Evolutionary conservation across 2,329 filamentous ascomycete species (phyloP).

Genomic region (Fusarium sp.): DNA sequence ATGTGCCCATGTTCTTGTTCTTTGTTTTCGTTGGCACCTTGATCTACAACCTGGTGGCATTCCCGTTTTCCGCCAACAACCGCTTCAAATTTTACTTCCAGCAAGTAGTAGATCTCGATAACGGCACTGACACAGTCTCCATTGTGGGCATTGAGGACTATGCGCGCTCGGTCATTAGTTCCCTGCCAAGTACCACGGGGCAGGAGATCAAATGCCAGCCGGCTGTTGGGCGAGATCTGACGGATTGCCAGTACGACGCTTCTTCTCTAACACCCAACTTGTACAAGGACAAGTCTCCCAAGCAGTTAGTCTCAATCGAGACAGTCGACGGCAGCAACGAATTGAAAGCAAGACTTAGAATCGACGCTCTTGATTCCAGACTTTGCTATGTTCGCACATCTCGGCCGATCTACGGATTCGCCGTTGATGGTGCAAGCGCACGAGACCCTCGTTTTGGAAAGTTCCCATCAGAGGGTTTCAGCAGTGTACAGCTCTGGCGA

Average conservation of each 20-base stretch:
- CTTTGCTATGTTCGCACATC: constrained; percentile 81
- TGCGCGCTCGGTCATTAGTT: constrained; percentile 72
- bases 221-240: constrained; percentile 59
- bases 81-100: constrained; percentile 90
- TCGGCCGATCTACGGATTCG: constrained; percentile 72
- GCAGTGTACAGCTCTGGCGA: constrained; percentile 82
- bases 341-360: constrained; percentile 69
- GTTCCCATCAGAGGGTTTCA: constrained; percentile 71
- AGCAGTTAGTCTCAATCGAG: constrained; percentile 72
- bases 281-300: constrained; percentile 57
- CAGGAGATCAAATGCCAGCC: constrained; percentile 66
- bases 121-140: constrained; percentile 75
- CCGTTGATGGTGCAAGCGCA: constrained; percentile 68
- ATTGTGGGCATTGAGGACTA: constrained; percentile 76
- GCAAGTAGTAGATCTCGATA: constrained; percentile 82
- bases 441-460: constrained; percentile 74
- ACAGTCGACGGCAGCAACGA: constrained; percentile 49
- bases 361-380: constrained; percentile 81
- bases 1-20: constrained; percentile 82
- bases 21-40: constrained; percentile 79
- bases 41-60: constrained; percentile 86
- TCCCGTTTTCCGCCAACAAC: constrained; percentile 85
- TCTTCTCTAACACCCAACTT: constrained; percentile 70
- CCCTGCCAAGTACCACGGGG: constrained; percentile 77
- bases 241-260: constrained; percentile 78